phyloP scores from a whole-genome alignment of 768 basidiomycete species.

The Tubosaeta brunneosetosa region DNA sequence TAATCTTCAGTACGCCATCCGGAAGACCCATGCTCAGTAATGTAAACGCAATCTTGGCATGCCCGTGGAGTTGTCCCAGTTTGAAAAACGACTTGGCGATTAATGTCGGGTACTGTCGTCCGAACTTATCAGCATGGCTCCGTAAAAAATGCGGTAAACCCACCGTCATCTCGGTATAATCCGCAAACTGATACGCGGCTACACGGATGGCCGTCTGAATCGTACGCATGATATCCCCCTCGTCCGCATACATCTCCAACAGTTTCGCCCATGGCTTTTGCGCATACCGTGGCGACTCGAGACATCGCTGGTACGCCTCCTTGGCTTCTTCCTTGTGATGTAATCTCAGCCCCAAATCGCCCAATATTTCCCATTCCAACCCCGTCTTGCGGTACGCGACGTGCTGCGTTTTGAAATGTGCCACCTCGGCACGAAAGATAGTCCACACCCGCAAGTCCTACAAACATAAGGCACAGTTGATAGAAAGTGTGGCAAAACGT shows the following conservation, averaged over 20 bases:
- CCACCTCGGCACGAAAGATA: slow-evolving; percentile 96
- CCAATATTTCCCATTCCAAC: slow-evolving; percentile 96
- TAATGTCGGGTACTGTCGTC: slow-evolving; percentile 68
- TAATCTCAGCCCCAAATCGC: slow-evolving; percentile 87
- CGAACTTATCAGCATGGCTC: background rate
- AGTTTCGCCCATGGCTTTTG: slow-evolving; percentile 91
- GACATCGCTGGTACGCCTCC: slow-evolving; percentile 93
- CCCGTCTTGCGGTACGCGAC: slow-evolving; percentile 97
- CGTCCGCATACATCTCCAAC: slow-evolving; percentile 95
- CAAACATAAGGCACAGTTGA: background rate
- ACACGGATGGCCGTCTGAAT: slow-evolving; percentile 91
- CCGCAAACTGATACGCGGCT: slow-evolving; percentile 87
- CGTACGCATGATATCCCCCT: slow-evolving; percentile 86
- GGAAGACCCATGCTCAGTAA: slow-evolving; percentile 92
- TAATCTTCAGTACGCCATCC: slow-evolving; percentile 83
- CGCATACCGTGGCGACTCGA: slow-evolving; percentile 82
- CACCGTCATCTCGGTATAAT: slow-evolving; percentile 86
- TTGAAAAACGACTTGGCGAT: slow-evolving; percentile 92
- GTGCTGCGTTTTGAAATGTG: slow-evolving; percentile 98
- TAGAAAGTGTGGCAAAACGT: slow-evolving; percentile 15
- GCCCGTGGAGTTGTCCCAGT: slow-evolving; percentile 87
- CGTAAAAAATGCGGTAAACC: slow-evolving; percentile 25
- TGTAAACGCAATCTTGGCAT: slow-evolving; percentile 91
- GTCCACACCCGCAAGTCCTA: slow-evolving; percentile 98
- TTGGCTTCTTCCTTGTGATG: slow-evolving; percentile 99